Conservation (phyloP, 768 basidiomycete species). For the Pulveroboletus sp. region DNA sequence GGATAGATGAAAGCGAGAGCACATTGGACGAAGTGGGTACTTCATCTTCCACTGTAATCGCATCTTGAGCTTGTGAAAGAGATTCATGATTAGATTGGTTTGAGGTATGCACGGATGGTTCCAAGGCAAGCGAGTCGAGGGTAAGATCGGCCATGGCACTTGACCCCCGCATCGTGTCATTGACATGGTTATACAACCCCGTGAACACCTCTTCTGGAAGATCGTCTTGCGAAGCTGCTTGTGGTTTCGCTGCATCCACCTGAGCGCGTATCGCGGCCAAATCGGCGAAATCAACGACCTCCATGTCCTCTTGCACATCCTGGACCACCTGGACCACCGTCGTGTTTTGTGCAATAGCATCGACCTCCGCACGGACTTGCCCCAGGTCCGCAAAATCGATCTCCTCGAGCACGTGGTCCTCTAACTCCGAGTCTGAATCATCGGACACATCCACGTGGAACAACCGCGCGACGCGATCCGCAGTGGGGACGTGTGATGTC, state of each 20-base stretch:
- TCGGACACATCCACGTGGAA: conserved; percentile 43
- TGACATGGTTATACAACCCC: conserved; percentile 33
- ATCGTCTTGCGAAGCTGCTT: conserved; percentile 9
- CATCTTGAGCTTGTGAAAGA: too few relatives aligned
- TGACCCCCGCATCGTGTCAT: background rate
- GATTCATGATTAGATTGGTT: too few relatives aligned
- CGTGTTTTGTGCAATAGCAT: conserved; percentile 19
- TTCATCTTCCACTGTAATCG: too few relatives aligned
- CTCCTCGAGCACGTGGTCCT: conserved; percentile 43
- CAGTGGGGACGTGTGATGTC: conserved; percentile 63
- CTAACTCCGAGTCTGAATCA: conserved; percentile 28
- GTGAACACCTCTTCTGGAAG: conserved; percentile 35
- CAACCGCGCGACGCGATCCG: conserved; percentile 60
- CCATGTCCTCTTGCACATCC: conserved; percentile 46
- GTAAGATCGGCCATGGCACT: too few relatives aligned
- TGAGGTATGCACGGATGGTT: too few relatives aligned
- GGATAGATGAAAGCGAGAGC: too few relatives aligned
- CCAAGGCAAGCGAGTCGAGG: too few relatives aligned
- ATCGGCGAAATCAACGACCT: conserved; percentile 50
- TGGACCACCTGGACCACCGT: background rate
- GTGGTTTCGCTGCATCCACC: conserved; percentile 9
- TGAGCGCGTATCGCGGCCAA: conserved; percentile 17
- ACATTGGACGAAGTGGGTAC: too few relatives aligned
- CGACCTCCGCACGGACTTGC: conserved; percentile 42
- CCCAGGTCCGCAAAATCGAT: conserved; percentile 67